Conservation (phyloP, 1,284 basidiomycete species). For the Cutaneotrichosporon dermatis region DNA sequence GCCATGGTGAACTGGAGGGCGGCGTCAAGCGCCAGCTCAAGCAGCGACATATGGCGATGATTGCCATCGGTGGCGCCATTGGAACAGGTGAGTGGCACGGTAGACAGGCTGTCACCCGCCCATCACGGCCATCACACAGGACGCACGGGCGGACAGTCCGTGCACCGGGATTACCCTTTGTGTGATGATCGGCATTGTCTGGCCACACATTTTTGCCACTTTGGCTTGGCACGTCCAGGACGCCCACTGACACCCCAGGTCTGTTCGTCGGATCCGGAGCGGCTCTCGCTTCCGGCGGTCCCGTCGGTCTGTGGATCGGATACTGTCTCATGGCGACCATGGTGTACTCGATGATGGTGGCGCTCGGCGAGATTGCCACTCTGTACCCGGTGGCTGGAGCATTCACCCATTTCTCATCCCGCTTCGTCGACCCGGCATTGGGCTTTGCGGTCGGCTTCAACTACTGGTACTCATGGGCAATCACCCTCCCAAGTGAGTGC, state of each 20-base stretch:
- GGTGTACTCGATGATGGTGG: slow-evolving; percentile 47
- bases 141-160: not conserved
- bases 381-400: slow-evolving; percentile 44
- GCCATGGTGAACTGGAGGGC: slow-evolving; percentile 23
- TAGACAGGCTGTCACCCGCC: not conserved
- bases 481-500: slow-evolving; percentile 29
- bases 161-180: not conserved
- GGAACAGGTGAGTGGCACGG: slow-evolving; percentile 28
- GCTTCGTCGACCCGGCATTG: slow-evolving; percentile 55
- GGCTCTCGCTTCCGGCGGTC: slow-evolving; percentile 52
- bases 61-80: slow-evolving; percentile 52
- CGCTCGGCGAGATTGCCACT: slow-evolving; percentile 51
- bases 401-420: slow-evolving; percentile 46
- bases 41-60: slow-evolving; percentile 50
- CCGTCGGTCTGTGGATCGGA: slow-evolving; percentile 48
- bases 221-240: no score
- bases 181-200: no score
- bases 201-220: no score
- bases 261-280: slow-evolving; percentile 53
- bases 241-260: slow-evolving; percentile 33
- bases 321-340: slow-evolving; percentile 46
- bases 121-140: not conserved
- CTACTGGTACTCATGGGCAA: slow-evolving; percentile 42
- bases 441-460: slow-evolving; percentile 48
- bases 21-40: slow-evolving; percentile 42